Percentiles rank a stretch among this genome's conserved stretches.
Evolutionary conservation across 495 filamentous ascomycete genomes (phyloP).

Genomic region (Usnea hakonensis): DNA sequence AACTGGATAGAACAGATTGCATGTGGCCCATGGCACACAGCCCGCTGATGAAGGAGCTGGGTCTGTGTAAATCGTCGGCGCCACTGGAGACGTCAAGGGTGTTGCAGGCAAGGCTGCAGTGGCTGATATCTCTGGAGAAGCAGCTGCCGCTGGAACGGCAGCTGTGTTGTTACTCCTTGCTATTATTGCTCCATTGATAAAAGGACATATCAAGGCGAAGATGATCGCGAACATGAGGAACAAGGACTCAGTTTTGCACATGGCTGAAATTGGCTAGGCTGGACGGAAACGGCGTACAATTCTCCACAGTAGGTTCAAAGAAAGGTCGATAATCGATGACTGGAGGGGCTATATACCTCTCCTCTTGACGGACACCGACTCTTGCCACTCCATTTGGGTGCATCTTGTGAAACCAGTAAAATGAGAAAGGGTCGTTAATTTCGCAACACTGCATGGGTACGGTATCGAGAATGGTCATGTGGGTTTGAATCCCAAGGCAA

Average conservation of each 20-base stretch:
- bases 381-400: not conserved
- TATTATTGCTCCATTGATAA: not conserved
- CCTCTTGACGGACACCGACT: not conserved
- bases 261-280: not conserved
- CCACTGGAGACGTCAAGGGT: not conserved
- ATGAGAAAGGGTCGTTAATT: not conserved
- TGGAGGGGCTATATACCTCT: not conserved
- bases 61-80: not conserved
- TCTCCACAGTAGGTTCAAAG: not conserved
- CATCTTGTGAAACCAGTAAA: not conserved
- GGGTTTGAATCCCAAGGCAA: too few species aligned
- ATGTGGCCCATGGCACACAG: not conserved
- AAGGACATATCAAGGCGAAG: not conserved
- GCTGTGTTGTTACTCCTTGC: not conserved
- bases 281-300: not conserved
- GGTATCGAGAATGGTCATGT: not conserved
- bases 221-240: not conserved
- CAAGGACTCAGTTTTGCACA: not conserved
- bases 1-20: conserved; percentile 9
- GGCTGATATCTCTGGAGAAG: not conserved
- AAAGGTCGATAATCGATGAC: not conserved
- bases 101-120: not conserved
- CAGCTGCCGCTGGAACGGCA: not conserved
- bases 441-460: not conserved
- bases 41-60: not conserved